Evolutionary conservation across 2,329 filamentous ascomycete species (phyloP).

Genomic region (Sporothrix schenckii): DNA sequence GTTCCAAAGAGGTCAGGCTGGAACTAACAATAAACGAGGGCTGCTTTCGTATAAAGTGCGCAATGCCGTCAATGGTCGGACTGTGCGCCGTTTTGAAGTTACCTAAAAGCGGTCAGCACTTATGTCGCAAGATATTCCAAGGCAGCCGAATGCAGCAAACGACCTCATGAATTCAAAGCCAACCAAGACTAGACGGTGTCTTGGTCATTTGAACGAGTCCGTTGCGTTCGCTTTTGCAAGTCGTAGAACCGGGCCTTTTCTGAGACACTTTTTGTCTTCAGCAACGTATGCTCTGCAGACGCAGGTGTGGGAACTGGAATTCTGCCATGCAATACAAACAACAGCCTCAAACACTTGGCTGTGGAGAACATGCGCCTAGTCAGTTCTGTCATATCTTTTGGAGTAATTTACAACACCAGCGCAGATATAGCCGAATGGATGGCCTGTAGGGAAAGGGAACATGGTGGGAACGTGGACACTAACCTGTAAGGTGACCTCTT

Average conservation of each 20-base stretch:
- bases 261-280: conserved; percentile 10
- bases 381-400: background rate
- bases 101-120: background rate
- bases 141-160: background rate
- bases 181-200: background rate
- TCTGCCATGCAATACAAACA: background rate
- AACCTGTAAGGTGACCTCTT: too few relatives aligned
- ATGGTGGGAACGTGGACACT: too few relatives aligned
- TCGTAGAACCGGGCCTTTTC: background rate
- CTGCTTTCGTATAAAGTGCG: background rate
- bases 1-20: background rate
- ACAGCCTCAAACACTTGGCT: conserved; percentile 17
- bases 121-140: background rate
- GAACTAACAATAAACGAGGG: background rate
- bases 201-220: conserved; percentile 2
- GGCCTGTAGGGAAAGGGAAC: background rate
- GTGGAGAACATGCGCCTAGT: background rate
- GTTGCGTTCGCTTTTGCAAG: too few relatives aligned
- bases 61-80: background rate
- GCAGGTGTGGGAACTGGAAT: background rate
- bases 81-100: background rate
- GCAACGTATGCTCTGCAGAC: background rate
- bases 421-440: conserved; percentile 16
- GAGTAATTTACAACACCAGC: background rate
- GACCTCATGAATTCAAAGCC: background rate